Percentiles rank a stretch among this genome's conserved stretches.
Conservation (phyloP, 768 basidiomycete genomes). For the Auricularia auricula-judae region DNA sequence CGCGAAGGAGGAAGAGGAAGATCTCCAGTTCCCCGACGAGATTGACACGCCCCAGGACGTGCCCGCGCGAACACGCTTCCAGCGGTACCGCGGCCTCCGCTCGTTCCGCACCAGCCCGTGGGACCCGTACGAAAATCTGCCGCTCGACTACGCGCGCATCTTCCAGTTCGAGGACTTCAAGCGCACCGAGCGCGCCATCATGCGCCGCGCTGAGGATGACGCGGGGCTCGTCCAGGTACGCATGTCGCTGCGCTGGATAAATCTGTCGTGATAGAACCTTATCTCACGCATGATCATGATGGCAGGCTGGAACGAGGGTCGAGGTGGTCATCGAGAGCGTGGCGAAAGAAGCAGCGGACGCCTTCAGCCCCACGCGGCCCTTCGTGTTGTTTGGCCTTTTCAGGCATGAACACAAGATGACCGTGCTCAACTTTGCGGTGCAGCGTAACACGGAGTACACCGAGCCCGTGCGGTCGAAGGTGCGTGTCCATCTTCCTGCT, state of each 20-base stretch:
- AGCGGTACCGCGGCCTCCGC: slow-evolving; percentile 81
- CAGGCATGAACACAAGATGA: slow-evolving; percentile 93
- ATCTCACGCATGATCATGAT: too few relatives aligned
- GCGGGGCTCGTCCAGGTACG: slow-evolving; percentile 15
- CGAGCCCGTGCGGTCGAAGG: slow-evolving; percentile 85
- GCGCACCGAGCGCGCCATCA: slow-evolving; percentile 65
- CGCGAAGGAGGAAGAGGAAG: slow-evolving; percentile 66
- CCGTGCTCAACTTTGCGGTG: slow-evolving; percentile 84
- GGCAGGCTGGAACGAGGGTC: slow-evolving; percentile 72
- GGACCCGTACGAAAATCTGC: slow-evolving; percentile 95
- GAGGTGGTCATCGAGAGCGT: slow-evolving; percentile 67
- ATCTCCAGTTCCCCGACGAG: slow-evolving; percentile 89
- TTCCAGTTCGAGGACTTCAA: slow-evolving; percentile 96
- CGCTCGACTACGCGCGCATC: slow-evolving; percentile 85
- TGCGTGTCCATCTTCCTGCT: slow-evolving; percentile 17
- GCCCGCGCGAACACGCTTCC: slow-evolving; percentile 72
- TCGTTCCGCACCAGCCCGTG: slow-evolving; percentile 94
- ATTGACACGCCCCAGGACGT: slow-evolving; percentile 86
- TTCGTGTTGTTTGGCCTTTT: slow-evolving; percentile 71
- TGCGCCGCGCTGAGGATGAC: slow-evolving; percentile 55
- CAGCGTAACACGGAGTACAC: slow-evolving; percentile 93
- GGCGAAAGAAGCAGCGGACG: slow-evolving; percentile 44
- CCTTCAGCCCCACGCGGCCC: slow-evolving; percentile 26
- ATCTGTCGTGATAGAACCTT: neutral
- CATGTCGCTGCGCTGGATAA: neutral